Conservation (phyloP, 148 eudicot genomes). For the Dianthus caryophyllus region DNA sequence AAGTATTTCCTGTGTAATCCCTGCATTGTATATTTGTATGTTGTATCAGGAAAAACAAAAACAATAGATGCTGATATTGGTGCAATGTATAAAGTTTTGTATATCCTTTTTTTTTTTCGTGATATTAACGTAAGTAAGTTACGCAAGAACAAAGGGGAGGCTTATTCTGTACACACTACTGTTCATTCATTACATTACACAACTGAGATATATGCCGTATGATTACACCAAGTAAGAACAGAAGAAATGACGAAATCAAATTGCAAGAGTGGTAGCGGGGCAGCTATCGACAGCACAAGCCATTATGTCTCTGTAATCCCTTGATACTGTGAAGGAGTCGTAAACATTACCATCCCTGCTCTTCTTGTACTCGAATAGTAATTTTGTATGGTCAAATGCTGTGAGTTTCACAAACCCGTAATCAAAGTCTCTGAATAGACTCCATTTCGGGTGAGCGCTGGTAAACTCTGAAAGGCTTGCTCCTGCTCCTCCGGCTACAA, state of each 20-base stretch:
- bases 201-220: neutral
- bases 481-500: conserved; percentile 80
- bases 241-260: neutral
- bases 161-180: neutral
- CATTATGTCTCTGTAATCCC: conserved; percentile 25
- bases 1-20: conserved; percentile 51
- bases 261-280: conserved; percentile 12
- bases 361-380: conserved; percentile 78
- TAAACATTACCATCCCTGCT: conserved; percentile 21
- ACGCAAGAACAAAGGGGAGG: neutral
- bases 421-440: conserved; percentile 56
- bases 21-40: neutral
- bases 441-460: conserved; percentile 50
- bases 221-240: neutral
- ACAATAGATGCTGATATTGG: too few relatives aligned
- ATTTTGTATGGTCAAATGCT: conserved; percentile 59
- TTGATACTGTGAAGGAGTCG: conserved; percentile 28
- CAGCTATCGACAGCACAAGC: conserved; percentile 30
- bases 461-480: conserved; percentile 46
- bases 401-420: conserved; percentile 77
- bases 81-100: too few relatives aligned
- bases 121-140: neutral
- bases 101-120: too few relatives aligned
- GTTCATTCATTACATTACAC: neutral
- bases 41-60: too few relatives aligned